A percentile compares a stretch with the other conserved stretches of the same genome.
Conservation (phyloP, 306 rosid genomes). For the Cucumis hystrix region DNA sequence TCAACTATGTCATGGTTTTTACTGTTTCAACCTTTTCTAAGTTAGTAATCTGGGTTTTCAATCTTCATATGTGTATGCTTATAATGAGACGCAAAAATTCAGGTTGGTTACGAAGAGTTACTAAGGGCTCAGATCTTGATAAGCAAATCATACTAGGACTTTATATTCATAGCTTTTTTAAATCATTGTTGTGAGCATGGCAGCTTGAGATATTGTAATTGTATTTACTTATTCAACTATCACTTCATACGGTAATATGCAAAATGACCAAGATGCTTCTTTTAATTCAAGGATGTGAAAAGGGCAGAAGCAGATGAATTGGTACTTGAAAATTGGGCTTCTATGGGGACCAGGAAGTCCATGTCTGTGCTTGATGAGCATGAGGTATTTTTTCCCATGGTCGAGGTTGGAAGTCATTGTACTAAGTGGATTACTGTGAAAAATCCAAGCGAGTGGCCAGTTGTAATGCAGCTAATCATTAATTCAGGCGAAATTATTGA, state of each 20-base stretch:
- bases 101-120: no score
- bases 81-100: no score
- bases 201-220: neutral
- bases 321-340: conserved; percentile 78
- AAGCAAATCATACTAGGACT: neutral
- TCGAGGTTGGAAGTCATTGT: conserved; percentile 67
- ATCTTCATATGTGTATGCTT: no score
- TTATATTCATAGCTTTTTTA: neutral
- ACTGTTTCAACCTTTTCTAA: no score
- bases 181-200: neutral
- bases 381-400: conserved; percentile 54
- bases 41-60: no score
- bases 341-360: conserved; percentile 42
- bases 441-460: conserved; percentile 77
- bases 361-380: conserved; percentile 64
- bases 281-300: conserved; percentile 31
- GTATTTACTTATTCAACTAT: neutral
- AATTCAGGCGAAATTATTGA: conserved; percentile 66
- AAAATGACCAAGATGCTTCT: conserved; percentile 14
- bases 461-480: conserved; percentile 75
- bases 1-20: no score
- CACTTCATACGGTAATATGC: neutral
- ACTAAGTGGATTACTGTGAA: conserved; percentile 63
- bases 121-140: no score
- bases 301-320: conserved; percentile 47